phyloP scores from a whole-genome alignment of 768 basidiomycete species.

The Naganishia kalamii region DNA sequence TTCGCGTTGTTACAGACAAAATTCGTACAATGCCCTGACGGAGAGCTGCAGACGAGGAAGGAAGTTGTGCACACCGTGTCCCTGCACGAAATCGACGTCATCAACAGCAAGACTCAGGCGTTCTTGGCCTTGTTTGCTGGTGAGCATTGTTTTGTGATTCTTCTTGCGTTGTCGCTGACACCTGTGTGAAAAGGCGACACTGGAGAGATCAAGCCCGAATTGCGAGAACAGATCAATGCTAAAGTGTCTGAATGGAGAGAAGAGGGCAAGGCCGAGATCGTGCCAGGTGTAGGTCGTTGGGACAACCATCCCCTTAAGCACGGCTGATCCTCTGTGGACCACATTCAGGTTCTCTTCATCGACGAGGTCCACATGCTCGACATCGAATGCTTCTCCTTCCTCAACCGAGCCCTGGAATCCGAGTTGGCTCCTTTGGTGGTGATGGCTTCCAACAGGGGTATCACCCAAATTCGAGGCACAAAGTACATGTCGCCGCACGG shows the following conservation, averaged over 20 bases:
- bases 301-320: background rate
- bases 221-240: constrained; percentile 90
- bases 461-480: constrained; percentile 89
- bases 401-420: constrained; percentile 90
- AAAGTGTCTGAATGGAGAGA: constrained; percentile 98
- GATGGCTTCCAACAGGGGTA: constrained; percentile 96
- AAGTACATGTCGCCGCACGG: constrained; percentile 92
- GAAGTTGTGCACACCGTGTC: constrained; percentile 97
- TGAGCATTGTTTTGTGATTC: constrained; percentile 11
- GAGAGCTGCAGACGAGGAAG: constrained; percentile 94
- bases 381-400: constrained; percentile 97
- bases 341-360: constrained; percentile 80
- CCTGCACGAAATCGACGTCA: constrained; percentile 97
- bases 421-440: constrained; percentile 92
- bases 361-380: constrained; percentile 99
- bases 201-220: constrained; percentile 95
- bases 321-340: constrained; percentile 3
- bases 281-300: constrained; percentile 70
- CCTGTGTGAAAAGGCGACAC: constrained; percentile 76
- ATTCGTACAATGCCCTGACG: constrained; percentile 96
- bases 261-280: constrained; percentile 95
- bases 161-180: background rate
- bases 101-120: constrained; percentile 96
- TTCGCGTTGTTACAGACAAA: constrained; percentile 63
- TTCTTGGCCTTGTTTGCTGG: constrained; percentile 74